Conservation (phyloP, 768 basidiomycete genomes). For the Butyriboletus loyo region DNA sequence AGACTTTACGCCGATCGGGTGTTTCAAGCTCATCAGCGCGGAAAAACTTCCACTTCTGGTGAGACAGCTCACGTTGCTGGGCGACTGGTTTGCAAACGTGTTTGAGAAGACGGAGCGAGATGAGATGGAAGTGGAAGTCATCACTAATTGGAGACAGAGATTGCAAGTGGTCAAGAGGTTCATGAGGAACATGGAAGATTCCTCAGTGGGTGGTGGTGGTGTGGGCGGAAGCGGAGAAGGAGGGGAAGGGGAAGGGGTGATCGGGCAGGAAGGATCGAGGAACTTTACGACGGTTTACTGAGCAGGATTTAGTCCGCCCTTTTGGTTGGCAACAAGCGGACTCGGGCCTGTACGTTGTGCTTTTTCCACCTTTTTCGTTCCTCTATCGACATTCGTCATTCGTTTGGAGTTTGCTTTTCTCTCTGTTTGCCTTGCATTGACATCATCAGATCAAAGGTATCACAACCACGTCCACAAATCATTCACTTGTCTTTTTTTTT, state of each 20-base stretch:
- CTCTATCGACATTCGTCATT: constrained; percentile 17
- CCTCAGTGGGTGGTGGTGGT: constrained; percentile 22
- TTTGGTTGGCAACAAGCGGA: constrained; percentile 4
- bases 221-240: constrained; percentile 11
- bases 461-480: constrained; percentile 7
- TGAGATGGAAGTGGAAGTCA: constrained; percentile 69
- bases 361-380: background rate
- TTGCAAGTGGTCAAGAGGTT: constrained; percentile 78
- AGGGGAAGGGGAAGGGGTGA: constrained; percentile 45
- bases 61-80: constrained; percentile 80
- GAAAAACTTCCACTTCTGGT: constrained; percentile 83
- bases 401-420: constrained; percentile 1
- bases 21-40: constrained; percentile 92
- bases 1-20: constrained; percentile 89
- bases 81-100: constrained; percentile 88
- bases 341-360: background rate
- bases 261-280: constrained; percentile 49
- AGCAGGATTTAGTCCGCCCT: constrained; percentile 1
- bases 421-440: constrained; percentile 6
- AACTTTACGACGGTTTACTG: constrained; percentile 58
- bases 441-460: constrained; percentile 3
- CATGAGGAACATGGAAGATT: constrained; percentile 25
- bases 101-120: constrained; percentile 73
- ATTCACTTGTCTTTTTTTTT: constrained; percentile 2
- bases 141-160: constrained; percentile 85